Percentiles rank a stretch among this genome's conserved stretches.
phyloP scores from a whole-genome alignment of 768 basidiomycete genomes.

The Phaeotremella skinneri region DNA sequence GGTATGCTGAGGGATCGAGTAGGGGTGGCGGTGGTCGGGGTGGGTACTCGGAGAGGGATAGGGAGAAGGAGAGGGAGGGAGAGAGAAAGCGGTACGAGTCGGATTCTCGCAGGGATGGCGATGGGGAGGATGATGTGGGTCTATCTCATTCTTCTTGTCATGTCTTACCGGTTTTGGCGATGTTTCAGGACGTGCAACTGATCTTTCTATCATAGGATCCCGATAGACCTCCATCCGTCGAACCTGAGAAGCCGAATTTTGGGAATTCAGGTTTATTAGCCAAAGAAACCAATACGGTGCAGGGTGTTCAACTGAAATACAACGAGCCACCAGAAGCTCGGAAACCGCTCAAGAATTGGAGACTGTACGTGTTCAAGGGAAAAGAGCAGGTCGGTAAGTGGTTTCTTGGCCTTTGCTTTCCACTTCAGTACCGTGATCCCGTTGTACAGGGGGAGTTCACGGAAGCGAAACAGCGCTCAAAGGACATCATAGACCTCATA shows the following conservation, averaged over 20 bases:
- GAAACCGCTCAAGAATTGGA: constrained; percentile 84
- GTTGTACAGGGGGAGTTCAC: neutral
- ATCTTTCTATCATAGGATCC: constrained; percentile 51
- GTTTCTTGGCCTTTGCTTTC: neutral
- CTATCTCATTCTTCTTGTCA: neutral
- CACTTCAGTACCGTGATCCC: neutral
- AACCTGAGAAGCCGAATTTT: constrained; percentile 84
- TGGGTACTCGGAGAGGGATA: constrained; percentile 40
- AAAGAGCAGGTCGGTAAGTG: constrained; percentile 81
- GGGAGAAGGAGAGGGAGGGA: constrained; percentile 45
- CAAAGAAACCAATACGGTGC: constrained; percentile 89
- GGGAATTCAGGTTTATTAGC: constrained; percentile 83
- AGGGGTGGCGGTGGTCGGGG: constrained; percentile 2
- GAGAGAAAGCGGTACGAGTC: constrained; percentile 46
- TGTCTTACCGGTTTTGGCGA: neutral
- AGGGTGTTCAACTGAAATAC: constrained; percentile 76
- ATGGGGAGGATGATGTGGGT: constrained; percentile 20
- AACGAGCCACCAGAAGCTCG: constrained; percentile 98
- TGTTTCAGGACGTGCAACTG: constrained; percentile 1
- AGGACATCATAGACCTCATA: constrained; percentile 65
- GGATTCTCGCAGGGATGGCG: constrained; percentile 24
- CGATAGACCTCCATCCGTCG: constrained; percentile 26
- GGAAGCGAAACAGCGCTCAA: neutral
- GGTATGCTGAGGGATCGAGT: constrained; percentile 1
- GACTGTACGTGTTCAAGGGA: constrained; percentile 96